A percentile compares a stretch with the other conserved stretches of the same genome.
Conservation (phyloP, 106 monocot genomes). For the Narthecium ossifragum region DNA sequence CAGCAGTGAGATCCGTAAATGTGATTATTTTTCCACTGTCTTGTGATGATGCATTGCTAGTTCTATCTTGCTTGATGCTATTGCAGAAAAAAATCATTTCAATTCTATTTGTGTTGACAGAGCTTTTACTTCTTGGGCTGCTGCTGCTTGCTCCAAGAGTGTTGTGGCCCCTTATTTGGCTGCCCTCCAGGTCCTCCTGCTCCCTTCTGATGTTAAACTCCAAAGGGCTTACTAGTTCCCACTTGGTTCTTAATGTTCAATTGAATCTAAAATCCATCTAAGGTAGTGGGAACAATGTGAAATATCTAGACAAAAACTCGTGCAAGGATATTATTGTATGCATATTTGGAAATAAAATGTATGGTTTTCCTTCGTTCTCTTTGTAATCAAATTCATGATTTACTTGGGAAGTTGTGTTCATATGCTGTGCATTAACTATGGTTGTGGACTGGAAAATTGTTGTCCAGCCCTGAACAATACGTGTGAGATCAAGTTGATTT, state of each 20-base stretch:
- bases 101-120: slow-evolving; percentile 1
- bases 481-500: too few relatives aligned
- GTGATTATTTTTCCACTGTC: neutral
- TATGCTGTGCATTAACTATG: too few relatives aligned
- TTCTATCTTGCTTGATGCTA: neutral
- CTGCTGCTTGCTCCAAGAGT: slow-evolving; percentile 41
- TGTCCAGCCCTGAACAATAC: too few relatives aligned
- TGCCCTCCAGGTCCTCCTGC: slow-evolving; percentile 19
- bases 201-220: slow-evolving; percentile 9
- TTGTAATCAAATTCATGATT: neutral
- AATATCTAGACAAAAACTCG: neutral
- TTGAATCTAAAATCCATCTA: neutral
- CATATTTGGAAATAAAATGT: neutral
- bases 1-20: neutral
- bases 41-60: neutral
- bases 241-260: too few relatives aligned
- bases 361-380: neutral
- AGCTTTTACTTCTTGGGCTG: slow-evolving; percentile 48
- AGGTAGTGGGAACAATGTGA: neutral
- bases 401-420: too few relatives aligned
- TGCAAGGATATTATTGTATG: neutral
- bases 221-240: too few relatives aligned
- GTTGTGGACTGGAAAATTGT: too few relatives aligned
- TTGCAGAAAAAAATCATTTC: neutral
- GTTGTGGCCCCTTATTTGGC: slow-evolving; percentile 39